Evolutionary conservation across 2,329 filamentous ascomycete species (phyloP), one percentile per base, ranked within the genome.

Genomic region (Aspergillus udagawae): DNA sequence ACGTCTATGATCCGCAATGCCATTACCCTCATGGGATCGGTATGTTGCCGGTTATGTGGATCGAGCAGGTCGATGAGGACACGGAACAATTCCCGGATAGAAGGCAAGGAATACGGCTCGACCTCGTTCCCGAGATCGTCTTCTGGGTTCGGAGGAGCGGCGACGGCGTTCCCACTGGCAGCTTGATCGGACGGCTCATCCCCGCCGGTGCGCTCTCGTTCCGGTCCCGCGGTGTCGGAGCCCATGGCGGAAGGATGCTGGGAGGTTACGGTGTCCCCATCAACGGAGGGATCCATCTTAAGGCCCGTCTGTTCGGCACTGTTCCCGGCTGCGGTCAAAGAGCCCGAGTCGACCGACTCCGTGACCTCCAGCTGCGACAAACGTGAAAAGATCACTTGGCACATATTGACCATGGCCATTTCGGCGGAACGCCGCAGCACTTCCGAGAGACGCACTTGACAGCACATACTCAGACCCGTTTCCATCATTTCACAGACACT

Each of bases 401-500:
- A 97, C 94, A 99, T 99, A 64, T 91, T 91, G 49, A 97, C 91
- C 92, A 99, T 97, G 54, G 92, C 89, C 69, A 96, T 94, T 75
- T 99, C 94, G 1, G 94, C 94, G 21, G 92, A 96, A 62, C 92
- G 84, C 62, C 93, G 86, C 54, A 99, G 79, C 3, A 97, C 86
- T 67, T 97, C 92, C 9, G 92, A 97, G 60, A 97, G 86, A 55
- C 93, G 86, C 55, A 90, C 86, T 70, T 97, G 92, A 62, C 93
- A 99, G 79, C 94, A 99, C 80, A 99, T 97, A 70, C 92, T 96
- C 63, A 99, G 77, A 1, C 93, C 94, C 1, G 92, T 93, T 73
- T 96, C 94, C 93, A 99, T 97, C 92, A 99, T 97, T 73, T 97
- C 92, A 72, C 95, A 99, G 10, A 99, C 92, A 70, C 93, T 97